Evolutionary conservation across 495 filamentous ascomycete genomes (phyloP).

Genomic region (Coniosporium apollinis): DNA sequence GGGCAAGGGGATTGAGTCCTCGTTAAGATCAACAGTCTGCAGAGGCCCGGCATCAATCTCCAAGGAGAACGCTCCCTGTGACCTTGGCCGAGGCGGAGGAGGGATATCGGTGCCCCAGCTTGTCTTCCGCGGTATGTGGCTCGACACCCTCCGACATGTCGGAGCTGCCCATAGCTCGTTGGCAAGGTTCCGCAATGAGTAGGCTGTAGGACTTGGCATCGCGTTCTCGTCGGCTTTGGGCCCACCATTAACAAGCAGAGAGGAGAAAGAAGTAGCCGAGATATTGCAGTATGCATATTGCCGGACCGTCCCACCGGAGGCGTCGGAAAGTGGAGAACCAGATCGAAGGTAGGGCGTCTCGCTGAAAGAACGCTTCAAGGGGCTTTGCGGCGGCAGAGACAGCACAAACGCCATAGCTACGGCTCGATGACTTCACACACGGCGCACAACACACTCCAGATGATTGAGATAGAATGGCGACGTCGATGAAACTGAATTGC

Average conservation of each 20-base stretch:
- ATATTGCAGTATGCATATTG: not conserved
- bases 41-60: too few species aligned
- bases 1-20: too few species aligned
- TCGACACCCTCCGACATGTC: too few species aligned
- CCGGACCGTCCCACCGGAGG: conserved; percentile 3
- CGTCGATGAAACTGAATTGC: too few species aligned
- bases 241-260: not conserved
- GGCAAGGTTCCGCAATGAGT: not conserved
- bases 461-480: too few species aligned
- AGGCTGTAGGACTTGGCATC: not conserved
- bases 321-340: conserved; percentile 8
- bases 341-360: conserved; percentile 14
- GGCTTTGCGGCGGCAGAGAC: conserved; percentile 16
- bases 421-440: too few species aligned
- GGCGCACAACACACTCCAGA: too few species aligned
- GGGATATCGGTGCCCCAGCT: too few species aligned
- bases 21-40: too few species aligned
- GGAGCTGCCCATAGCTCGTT: not conserved
- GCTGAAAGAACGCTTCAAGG: conserved; percentile 18
- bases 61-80: too few species aligned
- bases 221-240: not conserved
- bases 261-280: not conserved
- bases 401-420: conserved; percentile 16
- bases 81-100: too few species aligned
- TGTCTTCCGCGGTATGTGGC: too few species aligned